phyloP scores from a whole-genome alignment of 495 filamentous ascomycete genomes.

The Tetracladium marchalianum region DNA sequence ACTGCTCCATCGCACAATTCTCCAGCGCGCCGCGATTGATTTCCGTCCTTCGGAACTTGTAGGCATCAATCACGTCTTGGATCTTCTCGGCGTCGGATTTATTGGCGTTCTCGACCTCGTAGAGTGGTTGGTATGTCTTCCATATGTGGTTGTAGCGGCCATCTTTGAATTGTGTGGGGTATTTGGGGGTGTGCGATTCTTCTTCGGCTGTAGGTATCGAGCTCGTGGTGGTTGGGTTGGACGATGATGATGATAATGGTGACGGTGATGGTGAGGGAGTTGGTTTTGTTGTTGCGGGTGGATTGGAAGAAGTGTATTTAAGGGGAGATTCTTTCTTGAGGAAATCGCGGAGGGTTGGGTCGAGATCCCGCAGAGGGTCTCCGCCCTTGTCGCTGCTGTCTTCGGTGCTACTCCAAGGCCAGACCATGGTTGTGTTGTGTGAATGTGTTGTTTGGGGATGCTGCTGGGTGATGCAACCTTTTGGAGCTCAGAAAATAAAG shows the following conservation, averaged over 20 bases:
- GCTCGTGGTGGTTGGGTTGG: conserved; percentile 3
- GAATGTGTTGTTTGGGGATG: background rate
- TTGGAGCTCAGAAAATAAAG: too few relatives aligned
- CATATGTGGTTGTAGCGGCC: conserved; percentile 91
- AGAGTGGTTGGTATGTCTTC: conserved; percentile 69
- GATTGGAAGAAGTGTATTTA: conserved; percentile 43
- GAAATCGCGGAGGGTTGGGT: conserved; percentile 75
- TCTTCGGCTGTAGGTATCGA: background rate
- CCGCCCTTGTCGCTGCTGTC: conserved; percentile 10
- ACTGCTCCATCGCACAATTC: conserved; percentile 84
- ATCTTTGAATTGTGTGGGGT: conserved; percentile 45
- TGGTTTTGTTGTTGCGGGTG: conserved; percentile 6
- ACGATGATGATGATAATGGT: conserved; percentile 10
- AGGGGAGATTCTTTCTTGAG: conserved; percentile 73
- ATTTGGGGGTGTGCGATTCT: conserved; percentile 5
- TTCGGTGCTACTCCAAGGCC: conserved; percentile 18
- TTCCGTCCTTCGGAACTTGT: conserved; percentile 67
- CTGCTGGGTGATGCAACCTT: background rate
- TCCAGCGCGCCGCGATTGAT: conserved; percentile 81
- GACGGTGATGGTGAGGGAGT: conserved; percentile 13
- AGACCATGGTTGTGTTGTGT: conserved; percentile 14
- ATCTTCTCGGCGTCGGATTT: conserved; percentile 68
- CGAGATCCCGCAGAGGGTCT: conserved; percentile 73
- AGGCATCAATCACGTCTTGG: conserved; percentile 64
- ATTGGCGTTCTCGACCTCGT: conserved; percentile 47